Conservation (phyloP, 2,329 filamentous ascomycete genomes). For the Trichoderma gracile region DNA sequence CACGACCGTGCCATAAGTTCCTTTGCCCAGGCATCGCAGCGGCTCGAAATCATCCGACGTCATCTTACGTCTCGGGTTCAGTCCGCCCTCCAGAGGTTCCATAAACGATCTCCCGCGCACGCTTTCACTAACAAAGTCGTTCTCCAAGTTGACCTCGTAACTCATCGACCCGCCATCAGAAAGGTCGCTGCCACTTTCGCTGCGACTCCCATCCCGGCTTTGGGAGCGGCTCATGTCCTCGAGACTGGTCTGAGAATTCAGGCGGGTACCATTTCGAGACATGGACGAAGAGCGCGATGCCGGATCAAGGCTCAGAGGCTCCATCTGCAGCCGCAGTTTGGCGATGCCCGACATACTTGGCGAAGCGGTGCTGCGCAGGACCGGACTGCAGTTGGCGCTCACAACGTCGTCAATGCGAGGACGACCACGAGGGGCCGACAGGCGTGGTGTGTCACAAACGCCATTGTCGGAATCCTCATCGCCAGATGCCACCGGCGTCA, state of each 20-base stretch:
- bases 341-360: conserved; percentile 72
- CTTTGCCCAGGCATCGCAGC: conserved; percentile 90
- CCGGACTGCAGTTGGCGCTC: conserved; percentile 64
- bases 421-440: conserved; percentile 44
- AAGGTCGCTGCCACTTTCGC: conserved; percentile 55
- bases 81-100: conserved; percentile 54
- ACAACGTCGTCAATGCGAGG: conserved; percentile 56
- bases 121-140: conserved; percentile 78
- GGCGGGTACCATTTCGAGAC: conserved; percentile 52
- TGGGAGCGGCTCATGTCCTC: conserved; percentile 55
- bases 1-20: conserved; percentile 91
- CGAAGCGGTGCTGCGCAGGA: conserved; percentile 54
- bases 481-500: conserved; percentile 55
- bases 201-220: conserved; percentile 58
- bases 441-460: conserved; percentile 41
- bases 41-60: conserved; percentile 86
- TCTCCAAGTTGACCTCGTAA: conserved; percentile 81
- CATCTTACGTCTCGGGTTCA: conserved; percentile 74
- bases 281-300: conserved; percentile 58
- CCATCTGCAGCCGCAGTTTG: conserved; percentile 77
- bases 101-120: conserved; percentile 49
- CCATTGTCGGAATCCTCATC: conserved; percentile 60
- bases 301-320: conserved; percentile 68
- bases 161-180: conserved; percentile 70
- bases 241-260: conserved; percentile 49